A percentile compares a stretch with the other conserved stretches of the same genome.
These are phyloP conservation scores for Aspergillus brasiliensis DNA, from an alignment of 2,329 filamentous ascomycete species.

Conservation along the genomic window DNA sequence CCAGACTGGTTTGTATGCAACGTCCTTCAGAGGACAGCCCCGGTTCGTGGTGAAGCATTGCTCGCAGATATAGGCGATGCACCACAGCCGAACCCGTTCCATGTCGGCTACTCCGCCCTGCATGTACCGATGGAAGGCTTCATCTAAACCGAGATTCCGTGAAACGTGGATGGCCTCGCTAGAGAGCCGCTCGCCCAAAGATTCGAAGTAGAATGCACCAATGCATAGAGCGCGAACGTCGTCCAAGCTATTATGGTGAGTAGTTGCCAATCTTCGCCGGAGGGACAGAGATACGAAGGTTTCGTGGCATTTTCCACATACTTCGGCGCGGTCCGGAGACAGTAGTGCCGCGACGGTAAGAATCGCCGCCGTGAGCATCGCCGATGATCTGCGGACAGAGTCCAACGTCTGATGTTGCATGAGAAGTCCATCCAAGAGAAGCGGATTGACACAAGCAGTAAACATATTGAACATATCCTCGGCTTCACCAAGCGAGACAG, in stretches of 20 bases:
- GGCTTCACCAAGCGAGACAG: conserved; percentile 42
- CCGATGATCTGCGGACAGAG: conserved; percentile 52
- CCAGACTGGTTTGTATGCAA: conserved; percentile 54
- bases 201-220: conserved; percentile 59
- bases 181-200: conserved; percentile 59
- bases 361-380: conserved; percentile 52
- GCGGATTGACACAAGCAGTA: conserved; percentile 42
- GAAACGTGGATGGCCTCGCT: conserved; percentile 54
- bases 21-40: conserved; percentile 53
- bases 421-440: conserved; percentile 47
- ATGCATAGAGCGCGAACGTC: conserved; percentile 57
- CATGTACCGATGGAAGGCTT: conserved; percentile 44
- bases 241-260: conserved; percentile 54
- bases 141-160: conserved; percentile 54
- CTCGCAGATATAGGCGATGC: conserved; percentile 60
- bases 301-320: conserved; percentile 52
- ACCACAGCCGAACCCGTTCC: conserved; percentile 58
- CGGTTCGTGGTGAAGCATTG: conserved; percentile 61
- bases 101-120: conserved; percentile 34
- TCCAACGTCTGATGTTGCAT: conserved; percentile 34
- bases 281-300: conserved; percentile 55
- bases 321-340: conserved; percentile 48
- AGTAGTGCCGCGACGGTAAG: conserved; percentile 56
- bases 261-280: conserved; percentile 49
- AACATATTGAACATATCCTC: conserved; percentile 49